These are phyloP conservation scores for Trichoderma parareesei DNA, from an alignment of 495 filamentous ascomycete species.

Conservation along the genomic window DNA sequence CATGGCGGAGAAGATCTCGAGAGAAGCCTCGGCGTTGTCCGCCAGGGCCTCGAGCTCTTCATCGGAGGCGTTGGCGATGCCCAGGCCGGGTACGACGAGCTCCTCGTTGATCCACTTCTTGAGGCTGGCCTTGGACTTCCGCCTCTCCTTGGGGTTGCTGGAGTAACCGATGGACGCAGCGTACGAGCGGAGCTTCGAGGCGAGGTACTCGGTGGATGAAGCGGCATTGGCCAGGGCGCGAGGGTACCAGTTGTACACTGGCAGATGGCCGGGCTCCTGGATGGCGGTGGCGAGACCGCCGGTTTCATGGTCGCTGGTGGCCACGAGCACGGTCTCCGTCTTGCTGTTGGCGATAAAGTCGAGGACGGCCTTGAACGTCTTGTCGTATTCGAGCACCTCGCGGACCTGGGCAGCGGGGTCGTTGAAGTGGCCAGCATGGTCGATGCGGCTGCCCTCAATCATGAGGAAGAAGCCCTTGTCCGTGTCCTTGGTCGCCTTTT, in stretches of 20 bases:
- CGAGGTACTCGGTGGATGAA: conserved; percentile 66
- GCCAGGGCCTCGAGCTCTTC: conserved; percentile 62
- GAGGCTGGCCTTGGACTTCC: conserved; percentile 38
- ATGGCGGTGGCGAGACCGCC: conserved; percentile 75
- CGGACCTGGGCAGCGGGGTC: conserved; percentile 93
- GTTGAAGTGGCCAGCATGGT: conserved; percentile 92
- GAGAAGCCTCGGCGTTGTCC: conserved; percentile 38
- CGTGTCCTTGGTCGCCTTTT: conserved; percentile 72
- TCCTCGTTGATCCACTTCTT: conserved; percentile 50
- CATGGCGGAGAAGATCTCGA: conserved; percentile 70
- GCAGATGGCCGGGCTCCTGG: conserved; percentile 31
- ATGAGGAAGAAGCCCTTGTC: conserved; percentile 97
- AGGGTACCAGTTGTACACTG: conserved; percentile 79
- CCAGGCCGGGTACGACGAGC: conserved; percentile 58
- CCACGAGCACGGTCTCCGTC: conserved; percentile 70
- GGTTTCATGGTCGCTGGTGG: conserved; percentile 92
- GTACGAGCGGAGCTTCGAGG: conserved; percentile 48
- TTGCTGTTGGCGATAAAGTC: conserved; percentile 72
- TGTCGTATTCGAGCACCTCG: conserved; percentile 89
- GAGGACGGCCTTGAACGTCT: conserved; percentile 68
- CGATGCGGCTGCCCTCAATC: conserved; percentile 94
- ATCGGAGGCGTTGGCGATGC: conserved; percentile 64
- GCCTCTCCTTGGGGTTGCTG: conserved; percentile 14
- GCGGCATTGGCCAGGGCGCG: conserved; percentile 70
- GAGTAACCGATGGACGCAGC: conserved; percentile 29